Conservation (phyloP, 495 filamentous ascomycete species). For the Penicillium lividum region DNA sequence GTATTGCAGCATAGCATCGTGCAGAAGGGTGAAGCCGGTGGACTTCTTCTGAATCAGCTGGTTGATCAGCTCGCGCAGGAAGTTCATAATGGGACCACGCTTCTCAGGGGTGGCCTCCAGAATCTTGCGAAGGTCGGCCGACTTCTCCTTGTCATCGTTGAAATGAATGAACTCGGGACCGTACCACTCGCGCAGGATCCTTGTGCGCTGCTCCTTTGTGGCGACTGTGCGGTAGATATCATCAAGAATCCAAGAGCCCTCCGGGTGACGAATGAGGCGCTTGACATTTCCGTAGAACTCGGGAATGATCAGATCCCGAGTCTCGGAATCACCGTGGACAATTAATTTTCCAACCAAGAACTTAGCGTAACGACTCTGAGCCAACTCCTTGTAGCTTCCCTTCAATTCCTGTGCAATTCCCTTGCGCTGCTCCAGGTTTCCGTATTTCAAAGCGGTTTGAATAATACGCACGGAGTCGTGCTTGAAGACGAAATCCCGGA, state of each 20-base stretch:
- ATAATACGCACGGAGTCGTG: constrained; percentile 94
- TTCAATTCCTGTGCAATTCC: constrained; percentile 85
- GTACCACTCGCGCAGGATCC: constrained; percentile 92
- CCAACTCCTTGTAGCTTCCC: constrained; percentile 79
- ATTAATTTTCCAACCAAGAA: constrained; percentile 94
- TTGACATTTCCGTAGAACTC: constrained; percentile 94
- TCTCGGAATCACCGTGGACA: constrained; percentile 81
- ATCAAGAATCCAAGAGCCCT: constrained; percentile 95
- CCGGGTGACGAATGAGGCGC: constrained; percentile 90
- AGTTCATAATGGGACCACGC: constrained; percentile 78
- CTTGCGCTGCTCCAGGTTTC: constrained; percentile 76
- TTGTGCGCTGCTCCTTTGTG: constrained; percentile 77
- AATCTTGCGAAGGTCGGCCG: constrained; percentile 69
- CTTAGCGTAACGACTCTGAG: constrained; percentile 94
- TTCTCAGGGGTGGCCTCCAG: constrained; percentile 78
- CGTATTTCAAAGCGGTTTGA: constrained; percentile 96
- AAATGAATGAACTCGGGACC: constrained; percentile 91
- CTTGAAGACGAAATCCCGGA: constrained; percentile 97
- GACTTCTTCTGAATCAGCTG: constrained; percentile 91
- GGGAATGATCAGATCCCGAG: constrained; percentile 80
- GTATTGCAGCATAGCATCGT: constrained; percentile 98
- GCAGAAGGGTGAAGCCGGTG: constrained; percentile 92
- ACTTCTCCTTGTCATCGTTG: constrained; percentile 50
- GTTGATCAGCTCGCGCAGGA: constrained; percentile 82
- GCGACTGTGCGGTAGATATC: constrained; percentile 90